Evolutionary conservation across 306 rosid species (phyloP).

Genomic region (Arachis hypogaea): DNA sequence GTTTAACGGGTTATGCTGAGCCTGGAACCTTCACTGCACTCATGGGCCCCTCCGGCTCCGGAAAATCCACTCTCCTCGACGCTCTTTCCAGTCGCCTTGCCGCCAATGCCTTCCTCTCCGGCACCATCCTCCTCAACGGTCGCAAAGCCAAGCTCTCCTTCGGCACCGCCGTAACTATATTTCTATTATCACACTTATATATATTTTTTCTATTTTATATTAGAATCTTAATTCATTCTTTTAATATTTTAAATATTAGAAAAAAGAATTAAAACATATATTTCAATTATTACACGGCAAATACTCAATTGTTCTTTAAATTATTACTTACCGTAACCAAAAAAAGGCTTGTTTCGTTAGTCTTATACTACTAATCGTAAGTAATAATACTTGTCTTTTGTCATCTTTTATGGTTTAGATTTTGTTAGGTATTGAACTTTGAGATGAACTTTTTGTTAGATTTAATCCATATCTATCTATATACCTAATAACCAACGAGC

Average conservation of each 20-base stretch:
- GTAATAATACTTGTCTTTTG: neutral
- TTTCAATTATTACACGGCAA: too few species aligned
- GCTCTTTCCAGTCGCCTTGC: slow-evolving; percentile 97
- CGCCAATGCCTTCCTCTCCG: slow-evolving; percentile 84
- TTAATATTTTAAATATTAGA: too few species aligned
- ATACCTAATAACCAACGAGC: neutral
- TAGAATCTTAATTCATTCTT: too few species aligned
- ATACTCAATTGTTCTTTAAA: too few species aligned
- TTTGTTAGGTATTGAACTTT: slow-evolving; percentile 14
- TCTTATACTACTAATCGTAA: neutral
- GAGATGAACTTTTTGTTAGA: slow-evolving; percentile 7
- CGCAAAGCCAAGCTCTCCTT: slow-evolving; percentile 91
- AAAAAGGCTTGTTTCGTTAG: too few species aligned
- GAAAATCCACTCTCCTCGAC: slow-evolving; percentile 92
- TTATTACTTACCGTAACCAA: too few species aligned
- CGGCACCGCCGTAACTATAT: slow-evolving; percentile 81
- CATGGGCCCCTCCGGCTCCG: slow-evolving; percentile 99
- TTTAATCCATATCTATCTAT: too few species aligned
- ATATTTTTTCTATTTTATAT: too few species aligned
- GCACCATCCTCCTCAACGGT: slow-evolving; percentile 86
- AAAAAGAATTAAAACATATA: too few species aligned
- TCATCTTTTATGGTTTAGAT: neutral
- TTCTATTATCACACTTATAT: too few species aligned
- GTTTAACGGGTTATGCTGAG: slow-evolving; percentile 87
- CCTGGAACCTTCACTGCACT: slow-evolving; percentile 91